Conservation (phyloP, 306 rosid genomes). For the Hippophae rhamnoides region DNA sequence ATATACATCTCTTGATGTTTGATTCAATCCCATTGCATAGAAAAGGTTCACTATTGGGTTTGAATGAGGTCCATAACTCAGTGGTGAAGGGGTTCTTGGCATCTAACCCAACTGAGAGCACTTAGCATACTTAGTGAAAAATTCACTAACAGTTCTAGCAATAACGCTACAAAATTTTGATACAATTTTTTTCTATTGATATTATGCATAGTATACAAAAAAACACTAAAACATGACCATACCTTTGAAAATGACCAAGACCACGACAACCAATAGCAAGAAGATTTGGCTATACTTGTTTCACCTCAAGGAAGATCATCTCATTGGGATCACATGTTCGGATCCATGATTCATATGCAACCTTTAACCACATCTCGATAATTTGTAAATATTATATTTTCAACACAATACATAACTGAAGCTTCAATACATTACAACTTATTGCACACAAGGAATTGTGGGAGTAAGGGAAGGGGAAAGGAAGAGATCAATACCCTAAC, state of each 20-base stretch:
- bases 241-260: slow-evolving; percentile 95
- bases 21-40: slow-evolving; percentile 49
- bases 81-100: slow-evolving; percentile 42
- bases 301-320: slow-evolving; percentile 60
- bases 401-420: no score
- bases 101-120: slow-evolving; percentile 80
- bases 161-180: slow-evolving; percentile 53
- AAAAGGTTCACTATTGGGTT: slow-evolving; percentile 46
- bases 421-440: no score
- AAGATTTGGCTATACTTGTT: slow-evolving; percentile 58
- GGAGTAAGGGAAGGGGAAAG: not conserved
- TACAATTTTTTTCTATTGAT: no score
- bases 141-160: slow-evolving; percentile 92
- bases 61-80: slow-evolving; percentile 47
- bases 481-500: slow-evolving; percentile 47
- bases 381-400: no score
- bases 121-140: slow-evolving; percentile 85
- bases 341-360: slow-evolving; percentile 79
- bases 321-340: slow-evolving; percentile 32
- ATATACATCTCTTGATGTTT: slow-evolving; percentile 48
- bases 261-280: slow-evolving; percentile 87
- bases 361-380: slow-evolving; percentile 26
- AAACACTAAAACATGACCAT: not conserved
- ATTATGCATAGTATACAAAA: no score
- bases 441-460: not conserved